A percentile compares a stretch with the other conserved stretches of the same genome.
Conservation (phyloP, 352 stramenopile genomes). For the Pythium phragmitis region DNA sequence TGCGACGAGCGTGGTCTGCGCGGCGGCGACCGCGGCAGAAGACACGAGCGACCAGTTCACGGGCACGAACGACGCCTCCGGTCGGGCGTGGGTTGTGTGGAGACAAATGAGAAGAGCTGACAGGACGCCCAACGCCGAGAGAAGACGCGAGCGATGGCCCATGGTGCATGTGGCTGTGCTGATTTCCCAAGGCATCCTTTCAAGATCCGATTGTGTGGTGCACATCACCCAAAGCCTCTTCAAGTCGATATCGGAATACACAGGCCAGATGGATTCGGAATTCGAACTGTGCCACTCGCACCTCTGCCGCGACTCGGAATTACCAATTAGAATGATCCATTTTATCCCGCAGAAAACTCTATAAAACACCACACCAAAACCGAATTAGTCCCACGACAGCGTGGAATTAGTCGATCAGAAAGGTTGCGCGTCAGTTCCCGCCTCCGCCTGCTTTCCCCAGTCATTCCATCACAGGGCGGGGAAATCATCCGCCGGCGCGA, state of each 20-base stretch:
- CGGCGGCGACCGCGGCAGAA: constrained; percentile 26
- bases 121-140: not conserved
- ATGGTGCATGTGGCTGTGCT: not conserved
- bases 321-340: not conserved
- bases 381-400: not conserved
- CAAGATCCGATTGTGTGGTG: not conserved
- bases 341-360: not conserved
- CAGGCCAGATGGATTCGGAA: constrained; percentile 17
- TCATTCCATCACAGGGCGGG: constrained; percentile 1
- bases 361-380: not conserved
- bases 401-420: not conserved
- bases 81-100: not conserved
- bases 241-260: constrained; percentile 14
- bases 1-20: constrained; percentile 25
- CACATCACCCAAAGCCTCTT: not conserved
- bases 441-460: not conserved
- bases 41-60: constrained; percentile 53
- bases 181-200: not conserved
- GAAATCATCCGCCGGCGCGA: constrained; percentile 2
- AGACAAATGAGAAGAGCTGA: not conserved
- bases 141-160: not conserved
- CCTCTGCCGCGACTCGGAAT: constrained; percentile 18
- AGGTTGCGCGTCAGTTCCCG: constrained; percentile 4
- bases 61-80: constrained; percentile 23
- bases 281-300: constrained; percentile 22